Evolutionary conservation across 2,329 filamentous ascomycete genomes (phyloP).

Genomic region (Gaeumannomyces sp.): DNA sequence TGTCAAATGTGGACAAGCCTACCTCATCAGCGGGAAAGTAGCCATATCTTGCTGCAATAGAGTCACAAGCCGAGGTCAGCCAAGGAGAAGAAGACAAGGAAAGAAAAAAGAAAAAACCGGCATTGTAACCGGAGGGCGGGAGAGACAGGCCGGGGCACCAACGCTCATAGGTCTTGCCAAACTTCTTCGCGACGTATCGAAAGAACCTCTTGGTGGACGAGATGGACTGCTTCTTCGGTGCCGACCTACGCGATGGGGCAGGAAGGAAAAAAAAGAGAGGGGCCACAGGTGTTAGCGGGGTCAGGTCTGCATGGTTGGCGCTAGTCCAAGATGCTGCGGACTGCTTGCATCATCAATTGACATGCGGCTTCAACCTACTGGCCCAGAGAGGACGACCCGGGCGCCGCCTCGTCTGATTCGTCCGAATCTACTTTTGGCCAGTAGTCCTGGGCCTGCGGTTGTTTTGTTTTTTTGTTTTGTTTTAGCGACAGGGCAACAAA

Average conservation of each 20-base stretch:
- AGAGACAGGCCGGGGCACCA: neutral
- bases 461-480: too few relatives aligned
- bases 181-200: conserved; percentile 8
- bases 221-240: neutral
- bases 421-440: conserved; percentile 8
- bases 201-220: conserved; percentile 8
- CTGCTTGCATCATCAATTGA: too few relatives aligned
- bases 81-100: neutral
- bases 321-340: too few relatives aligned
- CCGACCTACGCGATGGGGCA: neutral
- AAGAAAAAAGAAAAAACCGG: too few relatives aligned
- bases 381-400: neutral
- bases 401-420: conserved; percentile 8
- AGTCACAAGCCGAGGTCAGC: neutral
- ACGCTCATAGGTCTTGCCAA: conserved; percentile 8
- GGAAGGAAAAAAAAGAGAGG: neutral
- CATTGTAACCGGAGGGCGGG: neutral
- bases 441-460: neutral
- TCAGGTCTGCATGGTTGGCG: neutral
- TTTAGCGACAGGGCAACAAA: too few relatives aligned
- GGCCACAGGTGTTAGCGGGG: neutral
- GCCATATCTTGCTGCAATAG: conserved; percentile 6
- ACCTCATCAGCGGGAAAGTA: conserved; percentile 7
- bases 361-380: too few relatives aligned
- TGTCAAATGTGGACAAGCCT: neutral